Conservation (phyloP, 352 stramenopile genomes). For the Phytophthora multivora region DNA sequence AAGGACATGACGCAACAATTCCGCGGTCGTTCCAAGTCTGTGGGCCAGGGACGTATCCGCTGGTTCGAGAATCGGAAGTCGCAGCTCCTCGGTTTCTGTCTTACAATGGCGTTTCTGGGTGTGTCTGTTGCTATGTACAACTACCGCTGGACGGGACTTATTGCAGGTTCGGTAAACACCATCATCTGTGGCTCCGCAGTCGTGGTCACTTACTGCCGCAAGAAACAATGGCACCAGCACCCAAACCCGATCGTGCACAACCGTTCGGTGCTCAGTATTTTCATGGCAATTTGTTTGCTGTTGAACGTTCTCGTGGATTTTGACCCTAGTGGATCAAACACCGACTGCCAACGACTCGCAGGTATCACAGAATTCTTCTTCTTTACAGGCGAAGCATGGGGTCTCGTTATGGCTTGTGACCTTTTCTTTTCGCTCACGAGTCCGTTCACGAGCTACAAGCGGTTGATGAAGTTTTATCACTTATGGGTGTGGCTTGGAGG, state of each 20-base stretch:
- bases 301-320: slow-evolving; percentile 87
- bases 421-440: slow-evolving; percentile 89
- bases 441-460: slow-evolving; percentile 91
- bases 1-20: slow-evolving; percentile 91
- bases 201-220: slow-evolving; percentile 86
- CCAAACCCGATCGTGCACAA: slow-evolving; percentile 91
- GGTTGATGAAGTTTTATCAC: slow-evolving; percentile 90
- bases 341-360: slow-evolving; percentile 71
- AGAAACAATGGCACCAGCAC: slow-evolving; percentile 90
- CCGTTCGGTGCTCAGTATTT: slow-evolving; percentile 83
- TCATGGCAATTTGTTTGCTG: slow-evolving; percentile 82
- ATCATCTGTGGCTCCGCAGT: slow-evolving; percentile 88
- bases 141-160: slow-evolving; percentile 86
- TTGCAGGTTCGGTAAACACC: slow-evolving; percentile 87
- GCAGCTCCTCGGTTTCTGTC: slow-evolving; percentile 82
- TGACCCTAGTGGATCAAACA: slow-evolving; percentile 55
- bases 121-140: slow-evolving; percentile 89
- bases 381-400: slow-evolving; percentile 87
- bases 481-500: slow-evolving; percentile 84
- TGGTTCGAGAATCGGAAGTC: slow-evolving; percentile 92
- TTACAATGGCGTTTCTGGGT: slow-evolving; percentile 87
- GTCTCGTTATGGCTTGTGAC: slow-evolving; percentile 88
- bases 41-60: slow-evolving; percentile 71
- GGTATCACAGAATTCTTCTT: slow-evolving; percentile 91
- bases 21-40: slow-evolving; percentile 72